Percentiles rank a stretch among this genome's conserved stretches.
Conservation (phyloP, 2,329 filamentous ascomycete genomes). For the Apiospora marii region DNA sequence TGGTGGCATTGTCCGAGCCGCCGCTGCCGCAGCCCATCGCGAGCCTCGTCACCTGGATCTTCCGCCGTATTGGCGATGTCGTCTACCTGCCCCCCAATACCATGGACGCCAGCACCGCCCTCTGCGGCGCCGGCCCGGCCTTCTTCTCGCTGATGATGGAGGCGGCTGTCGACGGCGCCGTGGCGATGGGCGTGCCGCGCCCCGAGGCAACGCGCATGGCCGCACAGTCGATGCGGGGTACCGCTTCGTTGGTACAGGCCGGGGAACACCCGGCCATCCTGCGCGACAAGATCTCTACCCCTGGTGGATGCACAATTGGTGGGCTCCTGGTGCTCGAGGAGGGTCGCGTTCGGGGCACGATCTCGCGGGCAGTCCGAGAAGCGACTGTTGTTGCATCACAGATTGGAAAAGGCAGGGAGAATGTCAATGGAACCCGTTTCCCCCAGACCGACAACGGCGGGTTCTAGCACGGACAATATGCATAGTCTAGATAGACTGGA, state of each 20-base stretch:
- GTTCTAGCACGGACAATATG: neutral
- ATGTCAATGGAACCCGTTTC: constrained; percentile 20
- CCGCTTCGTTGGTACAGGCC: constrained; percentile 71
- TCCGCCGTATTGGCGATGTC: constrained; percentile 76
- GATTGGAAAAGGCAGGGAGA: constrained; percentile 50
- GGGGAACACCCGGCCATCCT: constrained; percentile 80
- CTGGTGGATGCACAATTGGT: constrained; percentile 80
- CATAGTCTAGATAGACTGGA: neutral
- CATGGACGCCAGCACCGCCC: constrained; percentile 78
- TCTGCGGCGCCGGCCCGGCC: constrained; percentile 78
- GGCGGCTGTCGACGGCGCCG: constrained; percentile 77
- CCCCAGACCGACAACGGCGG: constrained; percentile 19
- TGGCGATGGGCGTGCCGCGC: constrained; percentile 79
- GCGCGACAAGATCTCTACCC: constrained; percentile 78
- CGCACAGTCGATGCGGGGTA: constrained; percentile 79
- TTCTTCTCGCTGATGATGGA: constrained; percentile 81
- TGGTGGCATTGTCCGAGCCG: constrained; percentile 71
- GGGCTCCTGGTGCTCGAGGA: constrained; percentile 79
- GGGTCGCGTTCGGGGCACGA: constrained; percentile 70
- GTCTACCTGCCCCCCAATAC: constrained; percentile 69
- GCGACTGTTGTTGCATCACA: constrained; percentile 74
- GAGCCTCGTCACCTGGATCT: constrained; percentile 76
- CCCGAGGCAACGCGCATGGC: constrained; percentile 80
- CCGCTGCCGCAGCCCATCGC: constrained; percentile 62
- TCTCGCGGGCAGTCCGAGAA: constrained; percentile 74